Percentiles rank a stretch among this genome's conserved stretches.
These are phyloP conservation scores for Neurospora hispaniola DNA, from an alignment of 495 filamentous ascomycete species.

Conservation along the genomic window DNA sequence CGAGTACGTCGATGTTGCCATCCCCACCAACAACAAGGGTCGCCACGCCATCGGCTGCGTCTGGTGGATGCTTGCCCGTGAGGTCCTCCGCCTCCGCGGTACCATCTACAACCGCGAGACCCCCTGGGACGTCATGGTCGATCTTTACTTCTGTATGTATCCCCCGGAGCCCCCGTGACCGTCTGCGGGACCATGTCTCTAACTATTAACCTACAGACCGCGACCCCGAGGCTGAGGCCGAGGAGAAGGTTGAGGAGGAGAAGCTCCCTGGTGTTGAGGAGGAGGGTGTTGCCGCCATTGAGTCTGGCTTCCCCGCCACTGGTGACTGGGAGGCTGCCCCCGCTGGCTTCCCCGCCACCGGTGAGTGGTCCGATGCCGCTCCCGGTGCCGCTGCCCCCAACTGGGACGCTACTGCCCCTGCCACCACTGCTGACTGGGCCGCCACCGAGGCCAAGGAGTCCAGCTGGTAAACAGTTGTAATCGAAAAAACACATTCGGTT, in stretches of 20 bases:
- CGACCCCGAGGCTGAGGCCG: constrained; percentile 96
- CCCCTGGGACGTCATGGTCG: constrained; percentile 97
- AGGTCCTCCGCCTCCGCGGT: constrained; percentile 96
- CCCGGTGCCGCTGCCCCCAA: constrained; percentile 46
- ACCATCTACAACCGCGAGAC: constrained; percentile 88
- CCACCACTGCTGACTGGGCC: constrained; percentile 55
- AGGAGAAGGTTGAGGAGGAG: constrained; percentile 68
- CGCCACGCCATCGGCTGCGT: constrained; percentile 95
- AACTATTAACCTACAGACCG: constrained; percentile 49
- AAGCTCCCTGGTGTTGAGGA: constrained; percentile 73
- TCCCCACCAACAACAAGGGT: constrained; percentile 99
- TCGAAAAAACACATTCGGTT: constrained; percentile 13
- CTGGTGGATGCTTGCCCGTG: constrained; percentile 99
- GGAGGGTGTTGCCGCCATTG: constrained; percentile 66
- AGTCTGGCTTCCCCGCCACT: constrained; percentile 54
- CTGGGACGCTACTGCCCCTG: constrained; percentile 57
- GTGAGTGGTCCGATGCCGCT: constrained; percentile 36
- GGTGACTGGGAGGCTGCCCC: constrained; percentile 63
- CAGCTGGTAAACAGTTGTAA: constrained; percentile 48
- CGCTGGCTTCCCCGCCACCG: constrained; percentile 53
- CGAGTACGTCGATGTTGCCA: constrained; percentile 98
- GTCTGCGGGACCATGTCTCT: constrained; percentile 2
- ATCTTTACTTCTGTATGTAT: constrained; percentile 89
- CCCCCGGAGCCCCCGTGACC: neutral
- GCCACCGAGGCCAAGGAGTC: constrained; percentile 47